phyloP scores from a whole-genome alignment of 495 filamentous ascomycete genomes.

The Hypoxylon rickii region DNA sequence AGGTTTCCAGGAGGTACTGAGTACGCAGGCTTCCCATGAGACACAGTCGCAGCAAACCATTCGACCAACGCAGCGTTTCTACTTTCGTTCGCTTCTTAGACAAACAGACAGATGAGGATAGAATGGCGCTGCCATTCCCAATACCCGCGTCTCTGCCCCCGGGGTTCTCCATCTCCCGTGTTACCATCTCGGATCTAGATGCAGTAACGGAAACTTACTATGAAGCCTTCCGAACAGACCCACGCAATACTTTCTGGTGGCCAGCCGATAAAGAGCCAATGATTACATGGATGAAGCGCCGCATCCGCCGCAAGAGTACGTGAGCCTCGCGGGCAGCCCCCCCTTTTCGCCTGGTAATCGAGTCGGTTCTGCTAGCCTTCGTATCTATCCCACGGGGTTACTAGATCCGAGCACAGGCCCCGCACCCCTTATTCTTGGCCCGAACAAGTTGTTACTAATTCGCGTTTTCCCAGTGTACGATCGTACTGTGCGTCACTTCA shows the following conservation, averaged over 20 bases:
- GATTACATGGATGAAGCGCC: conserved; percentile 27
- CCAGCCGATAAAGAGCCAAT: conserved; percentile 25
- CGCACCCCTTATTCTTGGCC: too few species aligned
- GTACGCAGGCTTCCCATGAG: too few species aligned
- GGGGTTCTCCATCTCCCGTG: conserved; percentile 26
- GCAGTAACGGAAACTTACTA: conserved; percentile 26
- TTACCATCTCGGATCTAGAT: conserved; percentile 26
- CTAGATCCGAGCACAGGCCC: too few species aligned
- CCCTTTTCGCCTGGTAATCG: too few species aligned
- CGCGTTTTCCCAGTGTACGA: too few species aligned
- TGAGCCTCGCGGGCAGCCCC: too few species aligned
- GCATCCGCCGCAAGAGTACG: conserved; percentile 26
- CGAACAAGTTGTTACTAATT: too few species aligned
- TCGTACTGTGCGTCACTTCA: conserved; percentile 31
- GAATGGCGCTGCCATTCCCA: conserved; percentile 25
- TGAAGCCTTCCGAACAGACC: conserved; percentile 20
- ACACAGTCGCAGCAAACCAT: neutral
- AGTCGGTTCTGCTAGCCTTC: too few species aligned
- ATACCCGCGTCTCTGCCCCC: conserved; percentile 7
- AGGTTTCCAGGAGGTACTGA: too few species aligned
- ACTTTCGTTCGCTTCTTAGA: neutral
- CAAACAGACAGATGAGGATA: neutral
- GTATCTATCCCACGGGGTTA: too few species aligned
- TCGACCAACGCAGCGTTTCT: neutral
- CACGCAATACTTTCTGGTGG: conserved; percentile 37